Conservation (phyloP, 1,284 basidiomycete species). For the Boletus austroedulis region DNA sequence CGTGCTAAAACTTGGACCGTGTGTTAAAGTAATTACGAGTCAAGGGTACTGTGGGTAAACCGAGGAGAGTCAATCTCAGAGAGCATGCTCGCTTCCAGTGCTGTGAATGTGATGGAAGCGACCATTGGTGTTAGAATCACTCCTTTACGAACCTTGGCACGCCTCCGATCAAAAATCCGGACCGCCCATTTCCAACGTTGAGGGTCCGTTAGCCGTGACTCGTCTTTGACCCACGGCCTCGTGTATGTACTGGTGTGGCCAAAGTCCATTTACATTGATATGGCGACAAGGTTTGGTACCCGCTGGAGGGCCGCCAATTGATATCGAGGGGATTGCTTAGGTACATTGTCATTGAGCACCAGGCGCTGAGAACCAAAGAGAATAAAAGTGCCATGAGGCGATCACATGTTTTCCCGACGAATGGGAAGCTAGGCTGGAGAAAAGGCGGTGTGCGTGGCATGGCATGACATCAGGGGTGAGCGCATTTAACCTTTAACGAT, state of each 20-base stretch:
- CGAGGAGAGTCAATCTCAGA: conserved; percentile 15
- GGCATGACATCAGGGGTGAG: conserved; percentile 18
- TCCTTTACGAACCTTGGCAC: background rate
- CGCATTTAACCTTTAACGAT: conserved; percentile 24
- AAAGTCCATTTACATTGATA: background rate
- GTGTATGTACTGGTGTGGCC: background rate
- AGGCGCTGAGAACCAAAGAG: conserved; percentile 4
- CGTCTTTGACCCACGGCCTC: conserved; percentile 2
- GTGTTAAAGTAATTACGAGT: background rate
- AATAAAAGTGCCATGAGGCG: conserved; percentile 26
- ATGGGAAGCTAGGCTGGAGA: background rate
- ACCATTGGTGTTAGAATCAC: too few species aligned
- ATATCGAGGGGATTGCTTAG: background rate
- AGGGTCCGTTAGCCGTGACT: background rate
- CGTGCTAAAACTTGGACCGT: background rate
- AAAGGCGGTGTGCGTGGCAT: conserved; percentile 13
- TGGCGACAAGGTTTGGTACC: conserved; percentile 7
- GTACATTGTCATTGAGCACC: conserved; percentile 6
- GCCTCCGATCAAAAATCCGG: background rate
- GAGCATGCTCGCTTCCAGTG: background rate
- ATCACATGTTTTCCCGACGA: conserved; percentile 18
- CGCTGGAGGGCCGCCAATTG: conserved; percentile 18
- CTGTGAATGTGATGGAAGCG: conserved; percentile 14
- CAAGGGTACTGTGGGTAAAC: conserved; percentile 9
- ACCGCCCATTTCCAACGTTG: conserved; percentile 11